Evolutionary conservation across 345 rosid genomes (phyloP).

Genomic region (Sisymbrium irio): DNA sequence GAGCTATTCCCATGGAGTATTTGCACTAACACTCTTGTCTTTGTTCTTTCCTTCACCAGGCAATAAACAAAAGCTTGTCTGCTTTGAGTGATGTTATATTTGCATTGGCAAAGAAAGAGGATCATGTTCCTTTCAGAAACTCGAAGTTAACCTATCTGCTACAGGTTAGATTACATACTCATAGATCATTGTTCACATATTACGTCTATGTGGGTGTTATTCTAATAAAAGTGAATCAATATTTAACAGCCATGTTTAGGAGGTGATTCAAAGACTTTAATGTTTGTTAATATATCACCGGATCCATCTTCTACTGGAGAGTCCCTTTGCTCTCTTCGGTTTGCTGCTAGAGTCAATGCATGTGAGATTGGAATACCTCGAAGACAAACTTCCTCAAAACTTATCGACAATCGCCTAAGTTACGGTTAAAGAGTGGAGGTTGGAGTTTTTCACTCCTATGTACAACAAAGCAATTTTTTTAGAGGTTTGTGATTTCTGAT

Average conservation of each 20-base stretch:
- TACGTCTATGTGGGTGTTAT: not conserved
- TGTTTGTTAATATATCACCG: conserved; percentile 85
- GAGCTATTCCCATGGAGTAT: not conserved
- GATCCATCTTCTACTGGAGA: conserved; percentile 72
- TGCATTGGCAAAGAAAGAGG: conserved; percentile 90
- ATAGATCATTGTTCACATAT: not conserved
- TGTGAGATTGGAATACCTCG: conserved; percentile 87
- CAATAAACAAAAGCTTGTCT: conserved; percentile 90
- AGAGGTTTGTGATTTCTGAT: conserved; percentile 26
- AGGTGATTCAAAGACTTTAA: conserved; percentile 82
- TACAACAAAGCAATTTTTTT: conserved; percentile 11
- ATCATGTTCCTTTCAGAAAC: conserved; percentile 91
- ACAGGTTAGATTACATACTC: conserved; percentile 52
- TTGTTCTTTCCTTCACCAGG: conserved; percentile 44
- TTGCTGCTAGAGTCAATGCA: conserved; percentile 84
- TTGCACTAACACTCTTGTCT: not conserved
- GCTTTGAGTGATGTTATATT: conserved; percentile 82
- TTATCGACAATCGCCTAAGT: conserved; percentile 49
- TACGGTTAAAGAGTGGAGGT: conserved; percentile 27
- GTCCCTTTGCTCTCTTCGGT: conserved; percentile 78
- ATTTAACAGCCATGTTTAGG: conserved; percentile 80
- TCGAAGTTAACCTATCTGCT: conserved; percentile 89
- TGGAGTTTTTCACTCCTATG: not conserved
- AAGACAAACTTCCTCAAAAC: conserved; percentile 48
- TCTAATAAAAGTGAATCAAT: not conserved